A percentile compares a stretch with the other conserved stretches of the same genome.
Conservation (phyloP, 768 basidiomycete species). For the Tephrocybe sp. region DNA sequence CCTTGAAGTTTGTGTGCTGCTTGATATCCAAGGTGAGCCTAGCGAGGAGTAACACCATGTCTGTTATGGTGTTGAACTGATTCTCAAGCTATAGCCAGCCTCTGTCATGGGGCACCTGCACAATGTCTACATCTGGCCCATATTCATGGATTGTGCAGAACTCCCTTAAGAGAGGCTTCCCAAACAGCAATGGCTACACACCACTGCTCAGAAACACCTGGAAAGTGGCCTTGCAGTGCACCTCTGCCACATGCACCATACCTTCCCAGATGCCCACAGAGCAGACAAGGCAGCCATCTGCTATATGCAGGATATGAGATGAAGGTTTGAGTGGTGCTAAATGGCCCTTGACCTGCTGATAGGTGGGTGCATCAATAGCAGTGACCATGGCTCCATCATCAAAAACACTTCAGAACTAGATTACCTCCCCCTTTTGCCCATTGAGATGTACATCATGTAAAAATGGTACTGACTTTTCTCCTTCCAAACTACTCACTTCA, state of each 20-base stretch:
- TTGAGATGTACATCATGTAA: constrained; percentile 1
- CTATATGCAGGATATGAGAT: constrained; percentile 18
- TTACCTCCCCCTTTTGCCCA: not conserved
- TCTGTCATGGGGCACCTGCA: constrained; percentile 3
- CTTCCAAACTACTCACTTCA: not conserved
- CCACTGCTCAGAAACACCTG: constrained; percentile 21
- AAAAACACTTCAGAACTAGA: constrained; percentile 9
- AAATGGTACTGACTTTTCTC: not conserved
- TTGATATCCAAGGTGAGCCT: constrained; percentile 11
- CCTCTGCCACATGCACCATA: not conserved
- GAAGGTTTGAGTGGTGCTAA: not conserved
- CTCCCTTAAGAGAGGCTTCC: constrained; percentile 26
- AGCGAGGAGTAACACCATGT: not conserved
- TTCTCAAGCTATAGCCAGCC: not conserved
- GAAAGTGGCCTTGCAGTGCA: constrained; percentile 9
- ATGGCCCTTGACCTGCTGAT: not conserved
- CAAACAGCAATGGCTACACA: constrained; percentile 25
- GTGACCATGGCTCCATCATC: constrained; percentile 24
- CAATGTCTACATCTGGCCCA: constrained; percentile 4
- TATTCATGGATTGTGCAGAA: constrained; percentile 29
- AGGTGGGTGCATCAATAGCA: constrained; percentile 14
- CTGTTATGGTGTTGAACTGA: constrained; percentile 1
- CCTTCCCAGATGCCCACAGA: constrained; percentile 2
- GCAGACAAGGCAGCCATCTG: constrained; percentile 14
- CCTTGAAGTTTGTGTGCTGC: constrained; percentile 13